Base-by-base conservation (phyloP, 129 eudicot species). In the Artemisia argyi region DNA sequence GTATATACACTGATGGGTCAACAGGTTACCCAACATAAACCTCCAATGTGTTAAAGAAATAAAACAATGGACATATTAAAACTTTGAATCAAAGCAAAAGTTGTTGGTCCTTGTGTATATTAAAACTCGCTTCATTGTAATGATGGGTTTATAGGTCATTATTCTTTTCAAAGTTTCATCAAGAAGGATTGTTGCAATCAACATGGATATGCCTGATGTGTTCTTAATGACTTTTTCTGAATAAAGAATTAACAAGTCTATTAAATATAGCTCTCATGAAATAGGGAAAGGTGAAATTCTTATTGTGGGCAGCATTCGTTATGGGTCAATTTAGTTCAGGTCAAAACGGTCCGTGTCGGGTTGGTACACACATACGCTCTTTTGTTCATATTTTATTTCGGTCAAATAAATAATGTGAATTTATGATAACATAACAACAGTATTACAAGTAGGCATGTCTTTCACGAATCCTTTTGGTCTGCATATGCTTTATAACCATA, bases 401-500 rank as follows among this genome's bases (percentile, higher is more conserved):
- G 11, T 39, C 46, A 39, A 7, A 7, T 39, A 1, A 39, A 7
- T 39, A 39, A 39, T 39, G 46, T 39, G 46, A 39, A 39, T 7
- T 39, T 39, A 39, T 7, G 46, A 39, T 39, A 39, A 7, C 10
- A 39, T 39, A 39, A 7, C 11, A 39, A 39, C 2, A 7, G 26
- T 44, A 17, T 22, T 52, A 15, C 17, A 48, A 14, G 20, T 68
- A 60, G 16, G 20, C 44, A 18, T 39, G 10, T 8, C 46, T 39
- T 39, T 39, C 11, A 39, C 11, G 11, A 39, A 39, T 39, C 10
- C 46, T 7, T 39, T 39, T 39, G 0, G 11, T 51, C 35, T 74
- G 67, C 56, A 42, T 49, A 54, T 47, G 19, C 35, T 22, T 19
- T 58, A 30, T 63, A 61, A 13, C 55, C 55, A 51, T 68, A 63